These are phyloP conservation scores for Stephania yunnanensis DNA, from an alignment of 164 flowering plant genomes.

Conservation along the genomic window DNA sequence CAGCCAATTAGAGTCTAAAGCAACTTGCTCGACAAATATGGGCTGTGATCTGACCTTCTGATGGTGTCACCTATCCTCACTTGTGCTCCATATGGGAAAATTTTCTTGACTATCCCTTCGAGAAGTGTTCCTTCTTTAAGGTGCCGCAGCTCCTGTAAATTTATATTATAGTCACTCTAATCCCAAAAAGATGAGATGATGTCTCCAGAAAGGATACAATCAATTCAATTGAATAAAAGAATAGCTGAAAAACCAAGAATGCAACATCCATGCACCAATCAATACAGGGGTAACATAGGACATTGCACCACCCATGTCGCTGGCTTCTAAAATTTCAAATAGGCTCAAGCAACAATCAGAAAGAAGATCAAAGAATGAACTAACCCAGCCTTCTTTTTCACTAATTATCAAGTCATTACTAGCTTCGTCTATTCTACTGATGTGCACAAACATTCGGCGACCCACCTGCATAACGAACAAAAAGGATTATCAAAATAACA, in stretches of 20 bases:
- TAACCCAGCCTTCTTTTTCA: constrained; percentile 89
- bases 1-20: background rate
- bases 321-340: background rate
- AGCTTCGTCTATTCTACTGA: constrained; percentile 63
- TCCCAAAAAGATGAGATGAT: background rate
- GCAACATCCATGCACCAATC: background rate
- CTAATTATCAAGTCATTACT: constrained; percentile 83
- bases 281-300: no score
- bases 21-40: background rate
- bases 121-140: constrained; percentile 82
- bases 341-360: background rate
- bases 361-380: constrained; percentile 22
- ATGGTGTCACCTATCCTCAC: constrained; percentile 72
- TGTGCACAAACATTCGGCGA: constrained; percentile 46
- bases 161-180: constrained; percentile 2
- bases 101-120: constrained; percentile 77
- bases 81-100: constrained; percentile 92
- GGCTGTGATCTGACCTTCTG: constrained; percentile 48
- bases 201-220: background rate
- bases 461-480: constrained; percentile 60
- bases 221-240: background rate
- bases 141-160: constrained; percentile 53
- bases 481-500: background rate
- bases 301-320: background rate
- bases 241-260: background rate